Evolutionary conservation across 1,284 basidiomycete species (phyloP), one percentile per base, ranked within the genome.

Genomic region (Ganoderma leucocontextum): DNA sequence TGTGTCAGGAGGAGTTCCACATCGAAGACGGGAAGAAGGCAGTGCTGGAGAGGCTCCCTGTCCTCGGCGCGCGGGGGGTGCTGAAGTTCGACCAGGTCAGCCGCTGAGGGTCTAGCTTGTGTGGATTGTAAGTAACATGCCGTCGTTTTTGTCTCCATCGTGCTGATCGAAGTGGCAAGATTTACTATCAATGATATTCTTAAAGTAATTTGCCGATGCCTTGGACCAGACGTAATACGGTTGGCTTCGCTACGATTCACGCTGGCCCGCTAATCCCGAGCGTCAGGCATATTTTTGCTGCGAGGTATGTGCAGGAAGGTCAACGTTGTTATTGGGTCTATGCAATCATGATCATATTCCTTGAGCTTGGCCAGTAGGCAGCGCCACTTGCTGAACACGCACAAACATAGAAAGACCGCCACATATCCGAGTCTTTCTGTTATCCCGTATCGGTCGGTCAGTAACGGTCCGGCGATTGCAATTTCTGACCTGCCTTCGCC

Each of bases 11-110:
- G 9, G 17, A 59, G 22, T 35, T 66, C 5, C 71, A 72, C 47
- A 33, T 69, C 39, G 63, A 63, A 8, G 63, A 62, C 4, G 71
- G 69, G 35, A 13, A 39, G 39, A 60, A 25, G n/a, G 65, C 69
- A 17, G 65, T 72, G 61, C 59, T 66, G 19, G 65, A 61, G 22
- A 63, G 68, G 19, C 65, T 72, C 2, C 69, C 67, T 1, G 66
- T 67, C 35, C 65, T 72, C n/a, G 29, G 39, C 9, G 65, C 64
- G 15, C 68, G 69, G 19, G 49, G 60, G 33, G 17, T 72, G 47
- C 49, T 72, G 44, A 60, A 52, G 22, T 70, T 72, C 41, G n/a
- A 60, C 38, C 38, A 60, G 22, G 38, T 22, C 22, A 41, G 36
- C 25, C n/a, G 22, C 38, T 17, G 22, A 36, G 38, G n/a, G 22